Conservation (phyloP, 1,284 basidiomycete genomes). For the Athelia sp. region DNA sequence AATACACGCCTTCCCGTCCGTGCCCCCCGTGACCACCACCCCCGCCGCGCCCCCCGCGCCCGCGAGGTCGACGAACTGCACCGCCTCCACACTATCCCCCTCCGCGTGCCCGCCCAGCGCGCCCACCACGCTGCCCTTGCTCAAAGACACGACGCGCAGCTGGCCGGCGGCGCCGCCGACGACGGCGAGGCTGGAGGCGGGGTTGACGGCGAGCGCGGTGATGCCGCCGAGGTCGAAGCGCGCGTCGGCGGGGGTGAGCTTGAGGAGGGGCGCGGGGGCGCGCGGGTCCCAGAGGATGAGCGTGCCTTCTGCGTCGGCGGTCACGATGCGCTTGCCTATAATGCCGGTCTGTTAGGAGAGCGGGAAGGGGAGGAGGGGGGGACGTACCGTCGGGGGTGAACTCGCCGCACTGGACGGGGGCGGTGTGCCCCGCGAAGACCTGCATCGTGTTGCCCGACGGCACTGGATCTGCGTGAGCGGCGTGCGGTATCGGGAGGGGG, state of each 20-base stretch:
- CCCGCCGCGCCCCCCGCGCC: conserved; percentile 53
- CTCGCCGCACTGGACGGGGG: conserved; percentile 81
- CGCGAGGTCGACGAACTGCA: conserved; percentile 80
- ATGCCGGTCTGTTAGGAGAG: conserved; percentile 5
- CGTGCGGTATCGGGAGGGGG: too few species aligned
- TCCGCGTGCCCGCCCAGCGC: conserved; percentile 82
- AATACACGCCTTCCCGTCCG: conserved; percentile 90
- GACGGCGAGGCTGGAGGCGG: conserved; percentile 81
- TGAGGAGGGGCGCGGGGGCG: conserved; percentile 72
- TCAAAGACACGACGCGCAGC: conserved; percentile 81
- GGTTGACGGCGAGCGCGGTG: conserved; percentile 83
- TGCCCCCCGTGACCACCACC: conserved; percentile 83
- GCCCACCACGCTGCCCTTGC: conserved; percentile 80
- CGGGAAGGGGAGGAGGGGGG: not conserved
- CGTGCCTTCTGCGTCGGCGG: conserved; percentile 80
- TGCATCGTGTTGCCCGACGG: conserved; percentile 94
- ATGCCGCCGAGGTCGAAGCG: conserved; percentile 79
- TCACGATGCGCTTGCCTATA: conserved; percentile 82
- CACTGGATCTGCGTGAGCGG: too few species aligned
- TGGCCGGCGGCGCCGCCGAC: conserved; percentile 84
- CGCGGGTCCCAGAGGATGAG: conserved; percentile 94
- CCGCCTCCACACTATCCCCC: conserved; percentile 87
- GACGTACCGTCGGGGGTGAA: conserved; percentile 85
- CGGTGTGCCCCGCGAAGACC: conserved; percentile 89
- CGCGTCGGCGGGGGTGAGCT: conserved; percentile 70